phyloP scores from a whole-genome alignment of 176 grass and related monocot genomes.

The Carex pumila region DNA sequence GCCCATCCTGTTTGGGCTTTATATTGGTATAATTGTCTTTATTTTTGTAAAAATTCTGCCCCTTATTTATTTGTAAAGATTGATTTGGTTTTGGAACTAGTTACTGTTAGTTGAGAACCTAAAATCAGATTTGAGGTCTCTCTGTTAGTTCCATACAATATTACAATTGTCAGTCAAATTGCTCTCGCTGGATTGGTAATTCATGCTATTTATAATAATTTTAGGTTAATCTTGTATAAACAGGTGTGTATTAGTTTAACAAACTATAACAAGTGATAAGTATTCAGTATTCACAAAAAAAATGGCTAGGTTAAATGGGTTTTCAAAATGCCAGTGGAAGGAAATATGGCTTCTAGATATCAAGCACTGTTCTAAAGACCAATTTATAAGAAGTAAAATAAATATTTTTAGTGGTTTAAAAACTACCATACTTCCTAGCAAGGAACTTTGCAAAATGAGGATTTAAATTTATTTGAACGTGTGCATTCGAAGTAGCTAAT shows the following conservation, averaged over 20 bases:
- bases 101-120: background rate
- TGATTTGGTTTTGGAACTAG: background rate
- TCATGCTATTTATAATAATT: background rate
- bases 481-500: background rate
- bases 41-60: background rate
- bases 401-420: background rate
- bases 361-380: background rate
- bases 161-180: background rate
- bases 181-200: background rate
- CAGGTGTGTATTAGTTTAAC: background rate
- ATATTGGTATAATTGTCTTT: background rate
- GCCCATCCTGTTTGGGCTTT: background rate
- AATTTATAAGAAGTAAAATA: background rate
- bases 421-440: background rate
- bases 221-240: background rate
- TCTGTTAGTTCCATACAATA: background rate
- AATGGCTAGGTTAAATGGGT: background rate
- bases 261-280: background rate
- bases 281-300: background rate
- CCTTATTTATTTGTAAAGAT: background rate
- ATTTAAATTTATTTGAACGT: background rate
- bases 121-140: background rate
- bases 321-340: background rate
- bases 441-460: background rate
- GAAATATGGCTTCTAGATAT: background rate